Percentiles rank a stretch among this genome's conserved stretches.
These are phyloP conservation scores for Neoboletus subvelutipes DNA, from an alignment of 768 basidiomycete genomes.

Conservation along the genomic window DNA sequence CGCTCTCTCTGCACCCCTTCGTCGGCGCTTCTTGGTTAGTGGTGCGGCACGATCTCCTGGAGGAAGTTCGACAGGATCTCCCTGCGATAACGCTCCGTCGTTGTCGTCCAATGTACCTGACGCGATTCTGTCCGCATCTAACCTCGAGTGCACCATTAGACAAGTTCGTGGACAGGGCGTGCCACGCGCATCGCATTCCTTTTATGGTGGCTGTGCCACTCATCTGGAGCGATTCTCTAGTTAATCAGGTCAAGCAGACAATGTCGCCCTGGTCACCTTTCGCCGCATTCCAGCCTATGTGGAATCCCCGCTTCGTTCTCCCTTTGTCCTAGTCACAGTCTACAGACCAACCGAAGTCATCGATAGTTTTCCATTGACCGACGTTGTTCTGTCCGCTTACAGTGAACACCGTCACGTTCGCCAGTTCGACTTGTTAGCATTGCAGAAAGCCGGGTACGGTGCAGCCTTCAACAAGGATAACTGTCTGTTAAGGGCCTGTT, in stretches of 20 bases:
- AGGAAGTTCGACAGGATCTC: neutral
- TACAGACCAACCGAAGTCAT: neutral
- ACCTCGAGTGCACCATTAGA: conserved; percentile 6
- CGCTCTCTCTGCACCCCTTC: neutral
- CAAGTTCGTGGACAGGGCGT: conserved; percentile 33
- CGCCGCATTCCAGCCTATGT: neutral
- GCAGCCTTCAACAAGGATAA: neutral
- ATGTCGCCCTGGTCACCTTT: neutral
- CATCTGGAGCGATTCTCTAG: neutral
- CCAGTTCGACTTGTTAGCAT: too few relatives aligned
- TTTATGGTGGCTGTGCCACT: conserved; percentile 18
- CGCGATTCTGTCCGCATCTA: neutral
- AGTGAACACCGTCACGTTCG: neutral
- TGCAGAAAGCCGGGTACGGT: neutral
- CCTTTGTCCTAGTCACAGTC: neutral
- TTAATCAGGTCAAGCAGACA: too few relatives aligned
- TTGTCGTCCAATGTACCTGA: neutral
- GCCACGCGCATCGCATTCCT: conserved; percentile 15
- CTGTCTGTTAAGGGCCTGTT: neutral
- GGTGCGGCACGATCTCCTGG: neutral
- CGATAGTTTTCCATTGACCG: neutral
- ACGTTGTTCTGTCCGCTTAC: neutral
- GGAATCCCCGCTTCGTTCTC: neutral
- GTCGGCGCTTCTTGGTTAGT: conserved; percentile 5
- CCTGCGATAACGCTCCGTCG: neutral